A percentile compares a stretch with the other conserved stretches of the same genome.
Evolutionary conservation across 345 rosid genomes (phyloP).

Genomic region (Moricandia arvensis): DNA sequence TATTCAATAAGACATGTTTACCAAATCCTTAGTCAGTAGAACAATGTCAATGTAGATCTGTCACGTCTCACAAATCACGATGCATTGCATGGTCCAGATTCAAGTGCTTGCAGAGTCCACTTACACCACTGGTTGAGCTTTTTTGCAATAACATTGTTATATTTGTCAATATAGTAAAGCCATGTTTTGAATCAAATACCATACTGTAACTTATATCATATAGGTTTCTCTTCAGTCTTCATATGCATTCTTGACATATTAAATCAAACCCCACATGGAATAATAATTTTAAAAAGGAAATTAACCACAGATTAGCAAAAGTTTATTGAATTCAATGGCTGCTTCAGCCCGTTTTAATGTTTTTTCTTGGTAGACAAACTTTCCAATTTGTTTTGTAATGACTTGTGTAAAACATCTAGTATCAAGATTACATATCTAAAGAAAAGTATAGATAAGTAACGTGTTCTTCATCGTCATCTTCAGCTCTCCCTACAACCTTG

Average conservation of each 20-base stretch:
- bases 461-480: constrained; percentile 1
- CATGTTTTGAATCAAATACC: neutral
- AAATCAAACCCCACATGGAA: neutral
- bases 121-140: neutral
- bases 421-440: constrained; percentile 18
- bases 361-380: neutral
- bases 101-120: neutral
- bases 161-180: neutral
- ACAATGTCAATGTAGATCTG: neutral
- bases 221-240: neutral
- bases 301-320: neutral
- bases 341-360: neutral
- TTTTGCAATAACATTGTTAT: neutral
- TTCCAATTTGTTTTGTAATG: neutral
- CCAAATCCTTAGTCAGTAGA: neutral
- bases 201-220: neutral
- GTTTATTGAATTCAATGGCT: constrained; percentile 15
- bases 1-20: constrained; percentile 8
- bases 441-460: neutral
- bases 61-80: neutral
- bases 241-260: neutral
- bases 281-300: neutral
- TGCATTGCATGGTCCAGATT: neutral
- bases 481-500: constrained; percentile 1
- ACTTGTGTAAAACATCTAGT: neutral